These are phyloP conservation scores for Sabuloglossum arenarium DNA, from an alignment of 495 filamentous ascomycete genomes.

Conservation along the genomic window DNA sequence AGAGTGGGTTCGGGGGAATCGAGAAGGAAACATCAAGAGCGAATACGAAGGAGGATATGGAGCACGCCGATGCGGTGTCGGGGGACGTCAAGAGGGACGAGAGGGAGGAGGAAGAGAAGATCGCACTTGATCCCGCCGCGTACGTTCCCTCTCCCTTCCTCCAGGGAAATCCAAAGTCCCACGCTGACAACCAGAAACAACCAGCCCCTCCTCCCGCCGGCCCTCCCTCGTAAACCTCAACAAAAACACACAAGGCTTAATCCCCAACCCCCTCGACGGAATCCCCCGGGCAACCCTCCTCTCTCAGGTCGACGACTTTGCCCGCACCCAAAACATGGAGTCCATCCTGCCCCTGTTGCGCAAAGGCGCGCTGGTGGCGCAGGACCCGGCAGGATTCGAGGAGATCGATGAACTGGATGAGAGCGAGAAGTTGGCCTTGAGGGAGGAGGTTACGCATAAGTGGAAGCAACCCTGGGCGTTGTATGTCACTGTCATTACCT, in stretches of 20 bases:
- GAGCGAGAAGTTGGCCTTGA: constrained; percentile 29
- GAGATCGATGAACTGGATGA: constrained; percentile 33
- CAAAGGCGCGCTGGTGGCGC: constrained; percentile 44
- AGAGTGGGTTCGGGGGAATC: too few relatives aligned
- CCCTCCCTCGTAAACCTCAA: neutral
- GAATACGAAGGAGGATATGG: too few relatives aligned
- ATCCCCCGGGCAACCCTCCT: constrained; percentile 31
- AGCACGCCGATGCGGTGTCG: too few relatives aligned
- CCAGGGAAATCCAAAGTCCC: neutral
- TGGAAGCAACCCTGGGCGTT: constrained; percentile 43
- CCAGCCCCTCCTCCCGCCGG: neutral
- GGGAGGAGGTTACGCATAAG: constrained; percentile 35
- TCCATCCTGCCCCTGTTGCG: constrained; percentile 28
- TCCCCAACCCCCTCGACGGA: constrained; percentile 36
- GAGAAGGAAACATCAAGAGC: too few relatives aligned
- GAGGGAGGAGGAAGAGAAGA: neutral
- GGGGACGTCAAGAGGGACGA: too few relatives aligned
- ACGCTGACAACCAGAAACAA: too few relatives aligned
- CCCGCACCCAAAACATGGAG: constrained; percentile 25
- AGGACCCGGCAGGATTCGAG: constrained; percentile 33
- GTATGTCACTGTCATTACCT: constrained; percentile 48
- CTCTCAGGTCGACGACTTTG: constrained; percentile 32
- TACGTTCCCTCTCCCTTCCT: neutral
- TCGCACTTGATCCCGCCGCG: neutral
- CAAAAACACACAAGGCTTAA: constrained; percentile 4